Evolutionary conservation across 345 rosid genomes (phyloP).

Genomic region (Bretschneidera sinensis): DNA sequence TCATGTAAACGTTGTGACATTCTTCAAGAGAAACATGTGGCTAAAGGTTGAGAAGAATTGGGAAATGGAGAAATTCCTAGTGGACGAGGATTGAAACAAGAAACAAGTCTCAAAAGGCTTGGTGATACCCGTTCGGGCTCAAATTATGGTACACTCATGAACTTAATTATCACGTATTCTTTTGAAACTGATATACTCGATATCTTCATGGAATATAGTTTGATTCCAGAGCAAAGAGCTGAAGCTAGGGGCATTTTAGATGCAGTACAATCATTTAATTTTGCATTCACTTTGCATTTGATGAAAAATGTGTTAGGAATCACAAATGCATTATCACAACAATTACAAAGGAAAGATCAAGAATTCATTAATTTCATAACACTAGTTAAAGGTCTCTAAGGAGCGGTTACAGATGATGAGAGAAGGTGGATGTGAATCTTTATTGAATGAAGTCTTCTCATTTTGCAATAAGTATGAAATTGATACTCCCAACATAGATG

Average conservation of each 20-base stretch:
- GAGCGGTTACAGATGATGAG: background rate
- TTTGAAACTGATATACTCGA: background rate
- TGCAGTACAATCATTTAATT: background rate
- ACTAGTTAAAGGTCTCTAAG: background rate
- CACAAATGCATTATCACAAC: background rate
- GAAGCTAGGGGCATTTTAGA: background rate
- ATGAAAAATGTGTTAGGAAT: background rate
- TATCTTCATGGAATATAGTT: background rate
- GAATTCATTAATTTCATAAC: background rate
- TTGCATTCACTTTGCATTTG: background rate
- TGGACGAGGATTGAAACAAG: background rate
- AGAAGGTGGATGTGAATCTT: background rate
- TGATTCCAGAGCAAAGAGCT: background rate
- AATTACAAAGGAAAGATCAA: background rate
- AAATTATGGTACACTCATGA: background rate
- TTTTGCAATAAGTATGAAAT: background rate
- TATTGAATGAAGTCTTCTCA: background rate
- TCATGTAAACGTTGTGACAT: too few species aligned
- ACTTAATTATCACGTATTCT: background rate
- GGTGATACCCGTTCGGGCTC: background rate
- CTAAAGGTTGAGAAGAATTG: too few species aligned
- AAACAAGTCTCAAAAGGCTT: background rate
- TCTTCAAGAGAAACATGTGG: too few species aligned
- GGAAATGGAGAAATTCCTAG: background rate
- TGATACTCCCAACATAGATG: background rate